phyloP scores from a whole-genome alignment of 495 filamentous ascomycete genomes.

The Podospora fimiseda region DNA sequence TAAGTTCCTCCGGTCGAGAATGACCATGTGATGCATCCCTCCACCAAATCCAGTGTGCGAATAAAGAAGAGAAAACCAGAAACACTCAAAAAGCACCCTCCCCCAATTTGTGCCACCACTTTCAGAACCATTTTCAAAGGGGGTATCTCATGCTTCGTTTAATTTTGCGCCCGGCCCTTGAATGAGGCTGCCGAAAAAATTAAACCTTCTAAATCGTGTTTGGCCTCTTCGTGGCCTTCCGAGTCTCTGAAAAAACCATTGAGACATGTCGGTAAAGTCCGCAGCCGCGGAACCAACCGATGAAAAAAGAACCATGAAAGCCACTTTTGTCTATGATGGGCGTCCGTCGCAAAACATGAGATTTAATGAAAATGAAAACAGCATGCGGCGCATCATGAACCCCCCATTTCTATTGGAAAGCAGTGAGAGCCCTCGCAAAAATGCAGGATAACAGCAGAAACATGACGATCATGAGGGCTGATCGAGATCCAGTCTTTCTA shows the following conservation, averaged over 20 bases:
- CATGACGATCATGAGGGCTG: slow-evolving; percentile 34
- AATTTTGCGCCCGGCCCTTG: slow-evolving; percentile 22
- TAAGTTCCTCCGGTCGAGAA: no score
- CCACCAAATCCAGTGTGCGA: slow-evolving; percentile 13
- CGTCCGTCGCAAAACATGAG: background rate
- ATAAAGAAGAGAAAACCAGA: slow-evolving; percentile 20
- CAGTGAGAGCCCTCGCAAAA: slow-evolving; percentile 34
- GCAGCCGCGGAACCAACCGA: slow-evolving; percentile 25
- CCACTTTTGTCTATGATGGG: slow-evolving; percentile 55
- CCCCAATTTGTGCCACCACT: slow-evolving; percentile 16
- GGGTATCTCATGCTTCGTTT: slow-evolving; percentile 33
- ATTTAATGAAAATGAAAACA: slow-evolving; percentile 22
- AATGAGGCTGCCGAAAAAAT: slow-evolving; percentile 35
- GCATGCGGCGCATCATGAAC: slow-evolving; percentile 32
- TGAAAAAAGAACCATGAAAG: slow-evolving; percentile 43
- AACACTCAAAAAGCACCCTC: slow-evolving; percentile 19
- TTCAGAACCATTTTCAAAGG: slow-evolving; percentile 28
- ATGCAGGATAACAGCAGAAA: slow-evolving; percentile 36
- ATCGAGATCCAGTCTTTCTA: slow-evolving; percentile 26
- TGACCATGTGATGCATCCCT: background rate
- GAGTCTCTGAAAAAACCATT: slow-evolving; percentile 9
- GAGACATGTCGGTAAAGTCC: no score
- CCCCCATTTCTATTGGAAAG: slow-evolving; percentile 35
- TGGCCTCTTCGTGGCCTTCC: slow-evolving; percentile 1
- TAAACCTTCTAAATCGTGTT: background rate